Evolutionary conservation across 805 yeast species (phyloP), one percentile per base, ranked within the genome.

Genomic region (Jamesozyma lodderae): DNA sequence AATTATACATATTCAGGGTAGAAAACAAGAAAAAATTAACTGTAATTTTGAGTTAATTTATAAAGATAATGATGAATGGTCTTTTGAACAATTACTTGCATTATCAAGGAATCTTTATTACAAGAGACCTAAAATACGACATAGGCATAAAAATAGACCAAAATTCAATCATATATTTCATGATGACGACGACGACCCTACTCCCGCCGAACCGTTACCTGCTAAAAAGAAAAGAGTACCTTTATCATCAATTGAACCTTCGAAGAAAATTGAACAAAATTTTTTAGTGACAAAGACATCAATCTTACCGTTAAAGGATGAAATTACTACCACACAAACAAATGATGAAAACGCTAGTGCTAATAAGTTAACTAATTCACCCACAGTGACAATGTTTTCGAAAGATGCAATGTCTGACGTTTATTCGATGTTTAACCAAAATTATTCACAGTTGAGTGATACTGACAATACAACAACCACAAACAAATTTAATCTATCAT

Each of bases 381-480:
- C 94, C 1, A 86, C 95, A 0, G 70, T 81, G 45, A 87, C 96
- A 0, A 62, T 79, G 52, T 80, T 72, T 53, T 81, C 95, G 0
- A 75, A 77, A 36, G 75, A 77, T 49, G 90, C 95, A 2, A 72
- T 77, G 40, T 73, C 75, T 38, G 95, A 85, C 47, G 79, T 86
- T 0, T 65, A 72, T 44, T 70, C 74, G 13, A 82, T 86, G 86
- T 82, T 85, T 55, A 83, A 80, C 51, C 75, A 71, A 36, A 41
- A 51, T 29, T 42, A 49, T 28, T 9, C 17, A 6, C 17, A 15
- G 16, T 33, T 13, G 8, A 25, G 2, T 22, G 27, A 25, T n/a
- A 35, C 19, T 20, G 27, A n/a, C 20, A 40, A 20, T 23, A 27
- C 31, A 25, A 33, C 29, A 16, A 24, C 29, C 47, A 53, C 56